Base-by-base conservation (phyloP, 257 asterid genomes). In the Capsicum chinense region DNA sequence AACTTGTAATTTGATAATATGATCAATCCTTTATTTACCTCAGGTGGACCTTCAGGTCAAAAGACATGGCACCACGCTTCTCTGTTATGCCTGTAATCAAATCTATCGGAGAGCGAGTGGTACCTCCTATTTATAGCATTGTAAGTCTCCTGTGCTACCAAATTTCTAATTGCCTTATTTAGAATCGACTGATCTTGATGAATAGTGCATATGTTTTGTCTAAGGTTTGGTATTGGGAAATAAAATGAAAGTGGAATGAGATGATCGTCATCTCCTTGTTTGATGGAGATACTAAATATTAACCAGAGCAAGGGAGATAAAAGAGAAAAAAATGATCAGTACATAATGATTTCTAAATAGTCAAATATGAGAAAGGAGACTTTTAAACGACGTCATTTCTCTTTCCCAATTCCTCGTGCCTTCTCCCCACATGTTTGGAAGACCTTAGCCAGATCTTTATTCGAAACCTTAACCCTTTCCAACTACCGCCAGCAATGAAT, bases 41-140 rank as follows among this genome's bases (percentile, higher is more conserved):
- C 90, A 94, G 99, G 86, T 95, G 97, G 99, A 91, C 89, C 82
- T 94, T 94, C 80, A 88, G 97, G 90, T 92, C 94, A 79, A 93
- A 95, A 87, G 87, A 90, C 83, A 47, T 91, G 79, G 90, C 91
- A 14, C 93, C 98, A 67, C 94, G 91, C 83, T 95, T 95, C 83
- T 91, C 97, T 70, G 88, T 95, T 84, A 95, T 93, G 95, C 97
- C 99, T 2, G 21, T 87, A 70, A 68, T 89, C 84, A 95, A 89
- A 87, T 85, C 86, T 63, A 84, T 84, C 73, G 89, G 85, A 81
- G 88, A 84, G 83, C 83, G 89, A 86, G 16, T 15, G 63, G 87
- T 93, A 73, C 97, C 98, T 86, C 99, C 98, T 83, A 92, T 95
- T 84, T 94, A 95, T 88, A 93, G 97, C 90, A 93, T 95, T 67